phyloP scores from a whole-genome alignment of 768 basidiomycete genomes.

The Boletales sp. region DNA sequence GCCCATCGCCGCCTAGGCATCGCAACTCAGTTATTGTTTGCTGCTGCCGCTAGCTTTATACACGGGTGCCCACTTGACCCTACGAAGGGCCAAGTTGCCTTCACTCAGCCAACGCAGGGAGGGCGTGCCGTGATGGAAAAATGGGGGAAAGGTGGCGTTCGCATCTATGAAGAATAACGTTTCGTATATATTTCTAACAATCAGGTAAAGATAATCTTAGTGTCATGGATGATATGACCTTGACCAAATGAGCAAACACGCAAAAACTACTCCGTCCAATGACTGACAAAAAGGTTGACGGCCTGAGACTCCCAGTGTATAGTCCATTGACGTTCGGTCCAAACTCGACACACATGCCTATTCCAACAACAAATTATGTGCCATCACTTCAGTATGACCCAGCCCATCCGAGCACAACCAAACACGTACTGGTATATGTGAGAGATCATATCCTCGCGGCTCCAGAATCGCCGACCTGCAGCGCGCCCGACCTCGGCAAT shows the following conservation, averaged over 20 bases:
- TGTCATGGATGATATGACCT: no score
- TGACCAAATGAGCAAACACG: no score
- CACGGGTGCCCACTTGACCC: conserved; percentile 78
- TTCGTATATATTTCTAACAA: no score
- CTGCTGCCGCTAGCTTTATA: conserved; percentile 70
- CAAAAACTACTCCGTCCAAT: no score
- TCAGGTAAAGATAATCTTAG: no score
- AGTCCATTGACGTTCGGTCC: conserved; percentile 44
- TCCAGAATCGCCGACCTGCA: conserved; percentile 59
- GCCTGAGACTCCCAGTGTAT: conserved; percentile 9
- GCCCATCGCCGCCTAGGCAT: conserved; percentile 75
- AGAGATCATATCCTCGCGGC: conserved; percentile 55
- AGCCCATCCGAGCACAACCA: not conserved
- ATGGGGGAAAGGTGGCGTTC: conserved; percentile 69
- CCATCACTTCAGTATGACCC: not conserved
- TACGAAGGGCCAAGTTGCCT: conserved; percentile 70
- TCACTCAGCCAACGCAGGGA: conserved; percentile 79
- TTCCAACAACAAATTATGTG: conserved; percentile 46
- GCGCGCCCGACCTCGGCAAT: conserved; percentile 55
- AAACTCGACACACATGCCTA: conserved; percentile 50
- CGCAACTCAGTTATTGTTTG: conserved; percentile 60
- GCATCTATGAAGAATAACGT: conserved; percentile 72
- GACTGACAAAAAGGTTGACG: no score
- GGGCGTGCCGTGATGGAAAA: conserved; percentile 72
- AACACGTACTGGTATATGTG: conserved; percentile 51